These are phyloP conservation scores for Ramichloridium luteum DNA, from an alignment of 2,329 filamentous ascomycete species.

Conservation along the genomic window DNA sequence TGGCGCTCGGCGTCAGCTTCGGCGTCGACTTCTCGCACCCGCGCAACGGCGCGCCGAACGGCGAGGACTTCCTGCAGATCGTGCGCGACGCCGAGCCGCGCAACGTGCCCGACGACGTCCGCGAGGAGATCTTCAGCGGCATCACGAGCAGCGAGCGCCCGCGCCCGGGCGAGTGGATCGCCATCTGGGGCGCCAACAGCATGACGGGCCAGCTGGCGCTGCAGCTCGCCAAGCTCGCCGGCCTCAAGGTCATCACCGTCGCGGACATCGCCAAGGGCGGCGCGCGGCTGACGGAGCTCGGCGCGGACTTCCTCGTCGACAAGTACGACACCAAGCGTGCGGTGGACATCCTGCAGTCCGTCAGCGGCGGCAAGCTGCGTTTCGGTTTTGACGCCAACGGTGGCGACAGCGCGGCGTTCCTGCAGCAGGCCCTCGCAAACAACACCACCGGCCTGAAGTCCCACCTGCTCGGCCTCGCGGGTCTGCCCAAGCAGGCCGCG, in stretches of 20 bases:
- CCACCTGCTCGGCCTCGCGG: conserved; percentile 57
- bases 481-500: conserved; percentile 47
- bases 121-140: conserved; percentile 48
- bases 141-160: conserved; percentile 43
- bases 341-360: conserved; percentile 48
- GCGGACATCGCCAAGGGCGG: conserved; percentile 58
- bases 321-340: conserved; percentile 54
- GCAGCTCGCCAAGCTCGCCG: conserved; percentile 55
- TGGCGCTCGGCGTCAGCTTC: conserved; percentile 57
- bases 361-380: conserved; percentile 45
- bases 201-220: conserved; percentile 55
- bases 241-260: conserved; percentile 52
- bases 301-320: conserved; percentile 56
- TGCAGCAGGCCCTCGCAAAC: conserved; percentile 42
- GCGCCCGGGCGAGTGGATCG: conserved; percentile 53
- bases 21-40: conserved; percentile 51
- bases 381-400: conserved; percentile 60
- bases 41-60: conserved; percentile 25
- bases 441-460: conserved; percentile 15
- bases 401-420: conserved; percentile 46
- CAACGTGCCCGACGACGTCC: conserved; percentile 48
- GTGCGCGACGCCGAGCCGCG: conserved; percentile 37
- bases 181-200: conserved; percentile 65
- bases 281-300: conserved; percentile 39
- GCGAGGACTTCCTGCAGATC: conserved; percentile 47